Percentiles rank a stretch among this genome's conserved stretches.
phyloP scores from a whole-genome alignment of 2,329 filamentous ascomycete species.

The Apiospora saccharicola region DNA sequence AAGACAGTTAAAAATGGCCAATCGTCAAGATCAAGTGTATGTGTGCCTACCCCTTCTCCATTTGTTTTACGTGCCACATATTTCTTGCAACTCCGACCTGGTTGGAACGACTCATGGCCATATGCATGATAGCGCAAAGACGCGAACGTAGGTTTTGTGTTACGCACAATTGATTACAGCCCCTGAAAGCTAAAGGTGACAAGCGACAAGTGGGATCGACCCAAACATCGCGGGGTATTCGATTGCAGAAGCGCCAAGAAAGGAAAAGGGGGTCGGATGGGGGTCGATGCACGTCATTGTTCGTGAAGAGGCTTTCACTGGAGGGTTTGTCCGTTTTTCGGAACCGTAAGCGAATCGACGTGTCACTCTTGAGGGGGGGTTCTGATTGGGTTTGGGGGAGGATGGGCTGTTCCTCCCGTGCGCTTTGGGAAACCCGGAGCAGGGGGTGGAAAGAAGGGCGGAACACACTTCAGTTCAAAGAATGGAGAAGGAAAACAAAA shows the following conservation, averaged over 20 bases:
- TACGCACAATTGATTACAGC: not conserved
- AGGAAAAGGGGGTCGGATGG: not conserved
- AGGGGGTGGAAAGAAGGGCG: too few relatives aligned
- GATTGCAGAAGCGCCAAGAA: not conserved
- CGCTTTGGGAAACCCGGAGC: too few relatives aligned
- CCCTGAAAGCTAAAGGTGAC: not conserved
- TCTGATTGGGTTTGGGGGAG: not conserved
- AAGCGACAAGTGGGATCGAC: not conserved
- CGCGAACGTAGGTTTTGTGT: too few relatives aligned
- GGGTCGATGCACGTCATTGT: conserved; percentile 13
- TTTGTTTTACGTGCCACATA: not conserved
- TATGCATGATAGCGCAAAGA: not conserved
- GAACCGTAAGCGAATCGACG: not conserved
- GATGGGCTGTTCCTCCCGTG: not conserved
- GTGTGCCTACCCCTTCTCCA: not conserved
- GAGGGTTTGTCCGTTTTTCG: not conserved
- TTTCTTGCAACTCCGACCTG: too few relatives aligned
- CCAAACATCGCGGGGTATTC: not conserved
- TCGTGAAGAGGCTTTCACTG: conserved; percentile 1
- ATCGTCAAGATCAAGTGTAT: not conserved
- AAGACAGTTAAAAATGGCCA: conserved; percentile 11
- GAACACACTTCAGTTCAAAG: too few relatives aligned
- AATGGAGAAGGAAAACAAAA: not conserved
- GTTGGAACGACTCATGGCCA: not conserved
- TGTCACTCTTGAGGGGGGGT: not conserved